Evolutionary conservation across 108 stramenopile species (phyloP).

Genomic region (Schizochytrium sp.): DNA sequence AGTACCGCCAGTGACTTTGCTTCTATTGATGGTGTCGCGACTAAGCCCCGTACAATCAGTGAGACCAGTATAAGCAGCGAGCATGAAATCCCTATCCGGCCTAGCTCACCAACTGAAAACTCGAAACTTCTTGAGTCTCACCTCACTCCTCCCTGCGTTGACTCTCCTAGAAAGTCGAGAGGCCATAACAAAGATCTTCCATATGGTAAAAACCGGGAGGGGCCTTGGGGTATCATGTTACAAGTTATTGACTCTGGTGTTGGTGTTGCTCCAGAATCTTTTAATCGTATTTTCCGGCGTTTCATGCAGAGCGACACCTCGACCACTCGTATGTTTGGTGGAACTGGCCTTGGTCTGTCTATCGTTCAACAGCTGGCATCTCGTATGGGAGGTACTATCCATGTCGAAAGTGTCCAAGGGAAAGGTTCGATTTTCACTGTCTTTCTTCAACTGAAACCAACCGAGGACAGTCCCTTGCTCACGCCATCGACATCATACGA

Average conservation of each 20-base stretch:
- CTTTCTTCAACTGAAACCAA: neutral
- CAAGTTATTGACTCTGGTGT: conserved; percentile 2
- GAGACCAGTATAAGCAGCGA: too few relatives aligned
- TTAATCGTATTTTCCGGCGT: neutral
- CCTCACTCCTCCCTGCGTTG: too few relatives aligned
- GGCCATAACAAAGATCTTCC: too few relatives aligned
- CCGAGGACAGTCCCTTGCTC: neutral
- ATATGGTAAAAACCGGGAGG: too few relatives aligned
- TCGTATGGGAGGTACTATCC: conserved; percentile 35
- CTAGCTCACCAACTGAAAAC: too few relatives aligned
- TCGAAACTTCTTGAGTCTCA: too few relatives aligned
- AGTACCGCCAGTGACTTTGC: neutral
- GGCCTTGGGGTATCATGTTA: neutral
- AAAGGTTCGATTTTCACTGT: conserved; percentile 17
- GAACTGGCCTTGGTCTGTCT: conserved; percentile 41
- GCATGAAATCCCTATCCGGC: too few relatives aligned
- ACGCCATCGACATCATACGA: neutral
- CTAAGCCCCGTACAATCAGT: too few relatives aligned
- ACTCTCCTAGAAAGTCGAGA: too few relatives aligned
- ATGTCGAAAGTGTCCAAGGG: neutral
- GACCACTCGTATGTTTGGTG: conserved; percentile 20
- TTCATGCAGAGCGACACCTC: conserved; percentile 51
- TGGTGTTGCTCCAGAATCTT: neutral
- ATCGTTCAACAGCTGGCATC: conserved; percentile 32
- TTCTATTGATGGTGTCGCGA: too few relatives aligned